phyloP scores from a whole-genome alignment of 139 green algal species.

The Chlamydomonas sp. region DNA sequence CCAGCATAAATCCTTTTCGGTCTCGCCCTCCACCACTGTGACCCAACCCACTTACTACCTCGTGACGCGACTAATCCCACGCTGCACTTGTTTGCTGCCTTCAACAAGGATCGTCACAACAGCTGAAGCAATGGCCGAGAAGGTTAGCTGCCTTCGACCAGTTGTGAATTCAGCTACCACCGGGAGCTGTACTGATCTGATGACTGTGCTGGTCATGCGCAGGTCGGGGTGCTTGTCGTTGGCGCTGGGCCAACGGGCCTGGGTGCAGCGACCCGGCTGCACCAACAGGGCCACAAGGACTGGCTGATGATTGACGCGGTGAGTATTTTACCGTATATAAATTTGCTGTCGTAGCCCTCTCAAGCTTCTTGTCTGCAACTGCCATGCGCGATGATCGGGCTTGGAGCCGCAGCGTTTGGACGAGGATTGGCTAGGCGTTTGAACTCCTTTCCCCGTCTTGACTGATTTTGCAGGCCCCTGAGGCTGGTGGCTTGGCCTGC shows the following conservation, averaged over 20 bases:
- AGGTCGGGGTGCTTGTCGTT: constrained; percentile 79
- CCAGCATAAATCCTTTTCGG: too few species aligned
- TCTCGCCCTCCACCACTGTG: too few species aligned
- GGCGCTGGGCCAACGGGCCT: constrained; percentile 88
- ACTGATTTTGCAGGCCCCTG: constrained; percentile 50
- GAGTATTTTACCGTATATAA: not conserved
- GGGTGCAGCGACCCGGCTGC: constrained; percentile 85
- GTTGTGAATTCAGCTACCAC: too few species aligned
- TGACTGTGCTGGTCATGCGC: not conserved
- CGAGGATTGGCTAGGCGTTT: too few species aligned
- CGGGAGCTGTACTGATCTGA: too few species aligned
- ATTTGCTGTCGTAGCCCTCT: not conserved
- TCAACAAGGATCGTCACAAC: too few species aligned
- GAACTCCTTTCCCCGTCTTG: not conserved
- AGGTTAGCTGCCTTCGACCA: not conserved
- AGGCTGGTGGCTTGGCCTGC: constrained; percentile 89
- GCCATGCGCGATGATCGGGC: too few species aligned
- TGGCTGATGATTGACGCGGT: constrained; percentile 90
- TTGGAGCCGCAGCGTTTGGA: too few species aligned
- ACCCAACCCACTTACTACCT: too few species aligned
- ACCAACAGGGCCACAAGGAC: constrained; percentile 82
- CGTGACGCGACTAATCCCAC: too few species aligned
- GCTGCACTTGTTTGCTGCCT: too few species aligned
- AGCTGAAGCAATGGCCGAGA: not conserved
- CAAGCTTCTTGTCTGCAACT: too few species aligned